Evolutionary conservation across 768 basidiomycete species (phyloP).

Genomic region (Auriculariales sp.): DNA sequence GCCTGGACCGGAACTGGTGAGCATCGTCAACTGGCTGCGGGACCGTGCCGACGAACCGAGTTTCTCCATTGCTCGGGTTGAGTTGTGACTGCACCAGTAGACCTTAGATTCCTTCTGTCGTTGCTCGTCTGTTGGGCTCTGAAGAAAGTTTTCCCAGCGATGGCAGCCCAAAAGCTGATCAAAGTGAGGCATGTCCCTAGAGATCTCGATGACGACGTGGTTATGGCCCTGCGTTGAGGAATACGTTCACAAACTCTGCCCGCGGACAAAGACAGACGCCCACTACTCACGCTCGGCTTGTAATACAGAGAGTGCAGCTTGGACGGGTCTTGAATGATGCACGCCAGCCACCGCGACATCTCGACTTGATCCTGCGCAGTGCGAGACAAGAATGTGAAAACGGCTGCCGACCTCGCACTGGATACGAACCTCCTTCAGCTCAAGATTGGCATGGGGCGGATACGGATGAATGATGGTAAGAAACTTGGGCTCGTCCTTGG

Average conservation of each 20-base stretch:
- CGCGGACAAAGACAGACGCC: slow-evolving; percentile 7
- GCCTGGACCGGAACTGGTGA: slow-evolving; percentile 15
- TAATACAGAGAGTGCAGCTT: slow-evolving; percentile 28
- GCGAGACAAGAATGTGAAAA: background rate
- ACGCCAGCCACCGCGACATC: slow-evolving; percentile 30
- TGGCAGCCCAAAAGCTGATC: slow-evolving; percentile 35
- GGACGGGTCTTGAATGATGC: slow-evolving; percentile 21
- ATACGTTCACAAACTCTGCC: background rate
- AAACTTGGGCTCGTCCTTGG: slow-evolving; percentile 31
- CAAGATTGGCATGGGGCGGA: slow-evolving; percentile 34
- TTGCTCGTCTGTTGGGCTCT: slow-evolving; percentile 24
- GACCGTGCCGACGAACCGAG: slow-evolving; percentile 24
- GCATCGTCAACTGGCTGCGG: background rate
- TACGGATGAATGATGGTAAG: slow-evolving; percentile 34
- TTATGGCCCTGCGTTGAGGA: slow-evolving; percentile 21
- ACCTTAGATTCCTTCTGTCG: slow-evolving; percentile 21
- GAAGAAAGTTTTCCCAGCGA: slow-evolving; percentile 31
- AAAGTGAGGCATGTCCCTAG: slow-evolving; percentile 20
- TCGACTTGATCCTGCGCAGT: background rate
- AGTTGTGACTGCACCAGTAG: slow-evolving; percentile 28
- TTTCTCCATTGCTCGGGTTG: slow-evolving; percentile 30
- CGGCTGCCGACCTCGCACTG: slow-evolving; percentile 11
- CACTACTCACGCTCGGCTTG: slow-evolving; percentile 30
- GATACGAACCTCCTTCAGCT: slow-evolving; percentile 21
- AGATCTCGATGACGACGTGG: slow-evolving; percentile 36